A percentile compares a stretch with the other conserved stretches of the same genome.
phyloP scores from a whole-genome alignment of 768 basidiomycete species.

The Hypsizygus marmoreus region DNA sequence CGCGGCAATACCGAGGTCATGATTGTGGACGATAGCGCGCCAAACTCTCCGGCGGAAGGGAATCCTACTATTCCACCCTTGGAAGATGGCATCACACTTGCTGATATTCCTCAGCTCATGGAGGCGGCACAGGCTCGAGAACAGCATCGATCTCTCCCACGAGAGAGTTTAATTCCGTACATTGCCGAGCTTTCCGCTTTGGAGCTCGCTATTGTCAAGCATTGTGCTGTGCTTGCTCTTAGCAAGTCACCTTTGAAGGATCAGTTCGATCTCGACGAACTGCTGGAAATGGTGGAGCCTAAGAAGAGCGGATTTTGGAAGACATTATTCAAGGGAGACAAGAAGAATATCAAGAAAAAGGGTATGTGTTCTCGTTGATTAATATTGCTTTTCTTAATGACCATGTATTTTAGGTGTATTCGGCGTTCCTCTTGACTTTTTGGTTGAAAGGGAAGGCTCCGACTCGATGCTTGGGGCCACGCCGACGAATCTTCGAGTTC shows the following conservation, averaged over 20 bases:
- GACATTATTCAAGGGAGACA: conserved; percentile 90
- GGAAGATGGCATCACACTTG: conserved; percentile 89
- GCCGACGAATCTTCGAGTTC: conserved; percentile 80
- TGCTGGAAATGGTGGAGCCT: conserved; percentile 87
- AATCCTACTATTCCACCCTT: conserved; percentile 33
- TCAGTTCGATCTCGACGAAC: conserved; percentile 87
- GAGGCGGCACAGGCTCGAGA: conserved; percentile 90
- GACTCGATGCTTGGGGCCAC: conserved; percentile 93
- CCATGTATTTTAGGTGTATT: conserved; percentile 70
- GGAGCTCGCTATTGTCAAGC: conserved; percentile 89
- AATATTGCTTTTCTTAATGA: conserved; percentile 14
- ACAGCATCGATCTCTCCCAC: conserved; percentile 80
- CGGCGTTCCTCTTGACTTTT: conserved; percentile 86
- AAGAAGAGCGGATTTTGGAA: conserved; percentile 97
- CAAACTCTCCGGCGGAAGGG: conserved; percentile 66
- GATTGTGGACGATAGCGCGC: conserved; percentile 82
- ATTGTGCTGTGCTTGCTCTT: conserved; percentile 82
- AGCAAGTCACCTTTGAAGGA: conserved; percentile 78
- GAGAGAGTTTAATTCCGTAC: conserved; percentile 77
- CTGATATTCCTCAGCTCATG: conserved; percentile 91
- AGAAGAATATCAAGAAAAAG: conserved; percentile 91
- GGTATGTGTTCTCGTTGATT: conserved; percentile 41
- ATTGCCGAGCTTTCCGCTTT: conserved; percentile 83
- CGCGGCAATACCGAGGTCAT: conserved; percentile 85
- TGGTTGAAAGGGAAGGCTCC: conserved; percentile 94